Evolutionary conservation across 441 rosid genomes (phyloP).

Genomic region (Populus tomentosa): DNA sequence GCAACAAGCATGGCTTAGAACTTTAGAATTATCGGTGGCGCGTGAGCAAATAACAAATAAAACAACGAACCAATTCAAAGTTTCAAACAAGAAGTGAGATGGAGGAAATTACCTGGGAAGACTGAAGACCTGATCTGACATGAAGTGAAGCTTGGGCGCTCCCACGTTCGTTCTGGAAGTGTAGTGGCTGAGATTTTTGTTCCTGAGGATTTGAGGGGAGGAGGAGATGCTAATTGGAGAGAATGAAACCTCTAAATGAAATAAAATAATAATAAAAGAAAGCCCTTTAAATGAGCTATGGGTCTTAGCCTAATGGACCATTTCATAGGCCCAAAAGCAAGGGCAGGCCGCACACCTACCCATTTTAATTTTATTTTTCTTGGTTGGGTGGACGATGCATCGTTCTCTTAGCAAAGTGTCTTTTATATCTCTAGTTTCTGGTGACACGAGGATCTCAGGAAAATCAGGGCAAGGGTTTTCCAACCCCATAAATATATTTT

Average conservation of each 20-base stretch:
- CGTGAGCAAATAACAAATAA: background rate
- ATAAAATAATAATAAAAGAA: too few relatives aligned
- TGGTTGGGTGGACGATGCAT: too few relatives aligned
- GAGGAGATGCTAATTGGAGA: constrained; percentile 27
- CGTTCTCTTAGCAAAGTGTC: too few relatives aligned
- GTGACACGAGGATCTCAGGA: too few relatives aligned
- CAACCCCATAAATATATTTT: too few relatives aligned
- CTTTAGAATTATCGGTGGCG: background rate
- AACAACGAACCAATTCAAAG: background rate
- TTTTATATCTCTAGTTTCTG: too few relatives aligned
- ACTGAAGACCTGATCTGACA: constrained; percentile 50
- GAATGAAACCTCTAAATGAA: background rate
- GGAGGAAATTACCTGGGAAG: constrained; percentile 42
- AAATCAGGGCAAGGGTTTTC: too few relatives aligned
- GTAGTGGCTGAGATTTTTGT: constrained; percentile 18
- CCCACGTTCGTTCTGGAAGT: constrained; percentile 48
- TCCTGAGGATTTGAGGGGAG: constrained; percentile 35
- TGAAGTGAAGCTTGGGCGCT: constrained; percentile 56
- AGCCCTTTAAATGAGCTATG: too few relatives aligned
- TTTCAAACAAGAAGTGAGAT: background rate
- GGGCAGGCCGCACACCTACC: too few relatives aligned
- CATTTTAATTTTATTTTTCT: too few relatives aligned
- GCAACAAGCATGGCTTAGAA: background rate
- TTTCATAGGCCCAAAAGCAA: too few relatives aligned
- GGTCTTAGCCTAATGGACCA: too few relatives aligned